A percentile compares a stretch with the other conserved stretches of the same genome.
Conservation (phyloP, 2,329 filamentous ascomycete species). For the Penicillium sp. region DNA sequence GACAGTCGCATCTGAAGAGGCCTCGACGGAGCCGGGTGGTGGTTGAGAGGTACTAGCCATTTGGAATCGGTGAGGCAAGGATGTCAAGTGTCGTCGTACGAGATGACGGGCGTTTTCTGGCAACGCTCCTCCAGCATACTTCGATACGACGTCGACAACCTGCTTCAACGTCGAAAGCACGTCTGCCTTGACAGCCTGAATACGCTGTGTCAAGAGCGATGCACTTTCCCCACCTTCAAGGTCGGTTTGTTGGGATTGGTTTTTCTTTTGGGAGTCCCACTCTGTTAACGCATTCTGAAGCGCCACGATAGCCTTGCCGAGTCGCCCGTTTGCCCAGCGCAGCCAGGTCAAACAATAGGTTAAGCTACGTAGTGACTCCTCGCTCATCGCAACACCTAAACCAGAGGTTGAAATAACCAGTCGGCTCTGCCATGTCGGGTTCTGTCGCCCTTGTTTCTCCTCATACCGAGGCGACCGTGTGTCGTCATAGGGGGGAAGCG, state of each 20-base stretch:
- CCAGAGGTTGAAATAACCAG: slow-evolving; percentile 89
- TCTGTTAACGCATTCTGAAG: slow-evolving; percentile 76
- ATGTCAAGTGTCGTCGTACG: slow-evolving; percentile 80
- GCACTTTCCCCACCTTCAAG: slow-evolving; percentile 21
- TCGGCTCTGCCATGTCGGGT: slow-evolving; percentile 71
- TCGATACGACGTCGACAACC: slow-evolving; percentile 81
- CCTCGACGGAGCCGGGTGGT: slow-evolving; percentile 32
- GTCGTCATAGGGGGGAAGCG: slow-evolving; percentile 81
- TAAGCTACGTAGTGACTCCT: slow-evolving; percentile 79
- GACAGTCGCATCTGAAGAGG: slow-evolving; percentile 49
- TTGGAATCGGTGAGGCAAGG: slow-evolving; percentile 79
- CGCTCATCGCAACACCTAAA: slow-evolving; percentile 85
- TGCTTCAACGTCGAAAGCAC: slow-evolving; percentile 77
- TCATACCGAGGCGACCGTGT: slow-evolving; percentile 73
- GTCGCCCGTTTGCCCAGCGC: slow-evolving; percentile 76
- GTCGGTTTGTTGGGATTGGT: slow-evolving; percentile 27
- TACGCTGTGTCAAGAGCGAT: slow-evolving; percentile 48
- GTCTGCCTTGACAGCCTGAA: slow-evolving; percentile 67
- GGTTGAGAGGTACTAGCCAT: slow-evolving; percentile 60
- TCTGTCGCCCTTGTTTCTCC: slow-evolving; percentile 31
- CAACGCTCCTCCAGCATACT: slow-evolving; percentile 85
- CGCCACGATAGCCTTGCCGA: slow-evolving; percentile 71
- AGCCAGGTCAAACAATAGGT: slow-evolving; percentile 83
- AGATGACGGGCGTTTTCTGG: slow-evolving; percentile 84
- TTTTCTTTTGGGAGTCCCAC: slow-evolving; percentile 62